Evolutionary conservation across 371 early-diverging fungal genomes (phyloP).

Genomic region (Choanephora cucurbitarum): DNA sequence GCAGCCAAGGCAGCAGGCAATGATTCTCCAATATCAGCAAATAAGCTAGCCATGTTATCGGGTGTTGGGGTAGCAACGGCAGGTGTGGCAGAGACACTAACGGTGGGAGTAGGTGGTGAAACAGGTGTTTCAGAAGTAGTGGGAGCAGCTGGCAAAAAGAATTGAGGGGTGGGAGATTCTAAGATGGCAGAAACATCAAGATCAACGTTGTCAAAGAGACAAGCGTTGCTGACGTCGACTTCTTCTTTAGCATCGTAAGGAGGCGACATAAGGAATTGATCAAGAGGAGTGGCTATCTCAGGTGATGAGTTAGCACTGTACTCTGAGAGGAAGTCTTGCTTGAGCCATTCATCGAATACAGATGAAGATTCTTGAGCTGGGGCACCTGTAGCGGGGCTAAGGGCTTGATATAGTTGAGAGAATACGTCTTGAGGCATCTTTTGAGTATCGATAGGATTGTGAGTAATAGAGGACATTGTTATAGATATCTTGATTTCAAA

Average conservation of each 20-base stretch:
- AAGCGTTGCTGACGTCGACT: neutral
- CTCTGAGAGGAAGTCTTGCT: constrained; percentile 28
- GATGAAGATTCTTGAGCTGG: constrained; percentile 18
- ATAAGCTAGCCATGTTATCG: constrained; percentile 17
- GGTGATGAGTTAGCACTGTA: constrained; percentile 27
- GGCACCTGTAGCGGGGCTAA: constrained; percentile 21
- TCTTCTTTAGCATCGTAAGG: constrained; percentile 24
- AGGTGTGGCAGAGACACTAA: no score
- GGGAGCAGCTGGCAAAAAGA: constrained; percentile 5
- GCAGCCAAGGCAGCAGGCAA: constrained; percentile 35
- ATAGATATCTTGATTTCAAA: constrained; percentile 1
- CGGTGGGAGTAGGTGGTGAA: neutral
- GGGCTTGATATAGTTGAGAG: constrained; percentile 36
- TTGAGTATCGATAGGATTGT: constrained; percentile 11
- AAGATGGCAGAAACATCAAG: constrained; percentile 34
- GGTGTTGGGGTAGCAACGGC: neutral
- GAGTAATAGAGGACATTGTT: neutral
- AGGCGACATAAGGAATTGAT: constrained; percentile 31
- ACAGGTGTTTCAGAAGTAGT: constrained; percentile 4
- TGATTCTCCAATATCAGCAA: constrained; percentile 30
- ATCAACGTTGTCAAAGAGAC: constrained; percentile 7
- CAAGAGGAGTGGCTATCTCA: constrained; percentile 30
- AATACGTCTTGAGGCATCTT: constrained; percentile 34
- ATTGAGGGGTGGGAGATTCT: constrained; percentile 18
- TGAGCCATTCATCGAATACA: constrained; percentile 36